Base-by-base conservation (phyloP, 768 basidiomycete genomes). In the Tricholoma hemisulphureum region DNA sequence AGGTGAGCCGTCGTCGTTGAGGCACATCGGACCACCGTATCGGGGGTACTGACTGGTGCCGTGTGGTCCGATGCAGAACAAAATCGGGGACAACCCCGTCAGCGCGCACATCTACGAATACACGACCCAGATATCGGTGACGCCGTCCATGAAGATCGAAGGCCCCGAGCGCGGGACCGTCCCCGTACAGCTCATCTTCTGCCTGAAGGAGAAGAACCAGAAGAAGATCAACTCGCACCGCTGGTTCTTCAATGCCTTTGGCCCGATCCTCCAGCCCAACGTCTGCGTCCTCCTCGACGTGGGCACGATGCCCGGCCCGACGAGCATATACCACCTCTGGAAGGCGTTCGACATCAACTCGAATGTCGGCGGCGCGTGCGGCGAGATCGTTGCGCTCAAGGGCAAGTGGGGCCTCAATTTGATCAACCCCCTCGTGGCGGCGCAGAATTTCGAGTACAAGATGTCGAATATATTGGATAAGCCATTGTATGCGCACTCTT, bases 161-260 rank as follows among this genome's bases (percentile, higher is more conserved):
- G 89, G 87, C 29, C 80, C 87, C 0, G 89, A 92, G 64, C 85
- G 83, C 63, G 91, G 91, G 2, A 77, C 87, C 39, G 86, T 95
- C 3, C 96, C 96, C 7, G 88, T 98, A 5, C 96, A 98, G 63
- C 73, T 98, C 65, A 88, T 96, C 59, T 96, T 96, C 74, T 95
- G 90, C 69, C 80, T 93, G 57, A 95, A 93, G 68, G 91, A 94
- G 75, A 87, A 90, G 74, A 96, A 96, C 68, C 90, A 93, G 71
- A 95, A 95, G 76, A 96, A 96, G 77, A 95, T 97, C 71, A 96
- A 95, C 73, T 93, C 90, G 6, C 93, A 95, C 63, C 79, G 89
- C 31, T 95, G 93, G 94, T 95, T 95, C 76, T 96, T 95, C 81
- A 95, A 95, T 67, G 88, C 89, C 35, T 93, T 92, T 68, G 88